A percentile compares a stretch with the other conserved stretches of the same genome.
Conservation (phyloP, 768 basidiomycete genomes). For the Macrolepiota dolichaula region DNA sequence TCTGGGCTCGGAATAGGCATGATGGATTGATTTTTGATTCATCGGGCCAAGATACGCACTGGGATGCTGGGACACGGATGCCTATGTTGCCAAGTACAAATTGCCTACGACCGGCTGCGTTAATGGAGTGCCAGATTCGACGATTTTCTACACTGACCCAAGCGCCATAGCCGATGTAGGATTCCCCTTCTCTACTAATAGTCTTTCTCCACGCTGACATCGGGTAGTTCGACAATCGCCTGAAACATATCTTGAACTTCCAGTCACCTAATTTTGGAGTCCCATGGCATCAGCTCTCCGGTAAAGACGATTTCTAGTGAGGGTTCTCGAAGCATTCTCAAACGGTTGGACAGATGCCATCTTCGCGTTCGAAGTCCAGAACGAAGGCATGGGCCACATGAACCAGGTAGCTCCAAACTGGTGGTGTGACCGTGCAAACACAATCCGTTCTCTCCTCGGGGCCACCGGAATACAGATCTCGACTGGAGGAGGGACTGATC, state of each 20-base stretch:
- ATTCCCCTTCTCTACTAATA: not conserved
- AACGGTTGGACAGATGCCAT: constrained; percentile 18
- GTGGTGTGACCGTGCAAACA: constrained; percentile 23
- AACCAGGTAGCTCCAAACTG: constrained; percentile 23
- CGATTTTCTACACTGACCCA: constrained; percentile 21
- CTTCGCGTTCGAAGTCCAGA: constrained; percentile 23
- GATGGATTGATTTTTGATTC: not conserved
- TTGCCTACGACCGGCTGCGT: constrained; percentile 20
- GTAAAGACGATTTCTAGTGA: not conserved
- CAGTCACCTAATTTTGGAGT: constrained; percentile 21
- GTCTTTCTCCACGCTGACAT: not conserved
- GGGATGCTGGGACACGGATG: constrained; percentile 25
- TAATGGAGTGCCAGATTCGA: constrained; percentile 24
- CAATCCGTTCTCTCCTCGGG: constrained; percentile 23
- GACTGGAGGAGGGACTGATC: constrained; percentile 23
- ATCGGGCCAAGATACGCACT: constrained; percentile 17
- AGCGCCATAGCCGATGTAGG: constrained; percentile 22
- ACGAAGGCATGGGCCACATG: constrained; percentile 27
- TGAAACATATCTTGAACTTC: constrained; percentile 23
- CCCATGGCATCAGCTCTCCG: constrained; percentile 22
- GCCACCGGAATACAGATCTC: constrained; percentile 23
- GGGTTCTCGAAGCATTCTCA: not conserved
- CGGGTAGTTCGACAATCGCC: constrained; percentile 20
- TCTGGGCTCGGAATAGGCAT: not conserved
- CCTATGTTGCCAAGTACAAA: constrained; percentile 21